Evolutionary conservation across 345 rosid species (phyloP), one percentile per base, ranked within the genome.

Genomic region (Crucihimalaya himalaica): DNA sequence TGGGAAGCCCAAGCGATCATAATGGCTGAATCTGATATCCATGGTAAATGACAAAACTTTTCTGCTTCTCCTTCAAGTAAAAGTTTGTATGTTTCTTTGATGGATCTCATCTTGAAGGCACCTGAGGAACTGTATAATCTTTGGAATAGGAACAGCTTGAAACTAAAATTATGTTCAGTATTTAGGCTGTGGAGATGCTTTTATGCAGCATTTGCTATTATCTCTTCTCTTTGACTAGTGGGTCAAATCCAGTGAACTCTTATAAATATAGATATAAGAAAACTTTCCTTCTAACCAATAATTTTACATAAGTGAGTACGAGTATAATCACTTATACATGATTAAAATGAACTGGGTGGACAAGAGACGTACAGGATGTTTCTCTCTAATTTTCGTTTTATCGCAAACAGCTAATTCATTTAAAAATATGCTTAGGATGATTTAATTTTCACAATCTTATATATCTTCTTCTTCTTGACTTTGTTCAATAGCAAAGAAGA

Each of bases 1-100:
- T 89, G 96, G 96, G 96, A 93, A 83, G 79, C 81, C 76, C 90
- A 84, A 77, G 84, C 84, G 16, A 86, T 72, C 60, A 25, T 79
- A 65, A 70, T 74, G 50, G 73, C 84, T 65, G 97, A 89, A 71
- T 87, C 77, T 40, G 82, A 72, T 46, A 58, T 84, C 77, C 88
- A 81, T 81, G 97, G 98, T 89, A 81, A 39, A 62, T 45, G 10
- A 35, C 31, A 47, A 0, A 34, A 12, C 6, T 20, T 46, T 65
- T 45, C 18, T 65, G 29, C 10, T 34, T 45, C 50, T 32, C 56
- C 61, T 54, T 28, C 56, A 31, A 29, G 29, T 53, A 14, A 29
- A 47, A 15, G 11, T 28, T 54, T 53, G 15, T 62, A 65, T 66
- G 60, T 18, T 56, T 74, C 60, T 35, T 19, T 66, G 21, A 47